Base-by-base conservation (phyloP, 83 land plant genomes). In the Larix sibirica region DNA sequence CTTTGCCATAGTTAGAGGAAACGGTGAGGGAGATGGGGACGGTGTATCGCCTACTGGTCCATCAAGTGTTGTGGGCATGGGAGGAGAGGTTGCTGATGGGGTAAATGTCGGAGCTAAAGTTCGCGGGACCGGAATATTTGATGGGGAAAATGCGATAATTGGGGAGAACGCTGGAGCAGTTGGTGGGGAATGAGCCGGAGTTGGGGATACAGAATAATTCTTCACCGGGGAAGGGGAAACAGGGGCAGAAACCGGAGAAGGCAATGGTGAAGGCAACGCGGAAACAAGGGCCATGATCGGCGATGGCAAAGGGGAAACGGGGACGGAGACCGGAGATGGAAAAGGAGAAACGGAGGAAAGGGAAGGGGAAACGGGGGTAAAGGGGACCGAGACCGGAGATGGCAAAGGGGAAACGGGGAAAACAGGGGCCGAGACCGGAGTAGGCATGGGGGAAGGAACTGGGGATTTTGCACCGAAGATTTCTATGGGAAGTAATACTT, bases 401-500 rank as follows among this genome's bases (percentile, higher is more conserved):
- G 7, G 21, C 4, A 24, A 9, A 4, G 68, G 68, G 26, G 68
- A 64, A 8, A 21, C 24, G 1, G 47, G 6, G 50, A 47, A 47
- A 47, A 47, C 8, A 14, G 75, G 20, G 1, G 21, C n/a, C 21
- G 75, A 3, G 6, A 4, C 21, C 0, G 77, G 56, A 1, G 26
- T 8, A 0, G 77, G 77, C 17, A 26, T 8, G 1, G 26, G 56
- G 21, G 77, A 8, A 8, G 28, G 54, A 71, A 9, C 47, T 0
- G 50, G 47, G 42, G 18, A 3, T 75, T 75, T 47, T 0, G 31
- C 0, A 10, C 59, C 78, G 28, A 75, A 75, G 16, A 75, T 75
- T 6, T 75, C 73, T 33, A 31, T 67, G 54, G 87, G 87, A 0
- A 85, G 81, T 58, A 85, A 68, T 5, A 85, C 87, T n/a, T 80